Base-by-base conservation (phyloP, 2,329 filamentous ascomycete genomes). In the Aspergillus alliaceus region DNA sequence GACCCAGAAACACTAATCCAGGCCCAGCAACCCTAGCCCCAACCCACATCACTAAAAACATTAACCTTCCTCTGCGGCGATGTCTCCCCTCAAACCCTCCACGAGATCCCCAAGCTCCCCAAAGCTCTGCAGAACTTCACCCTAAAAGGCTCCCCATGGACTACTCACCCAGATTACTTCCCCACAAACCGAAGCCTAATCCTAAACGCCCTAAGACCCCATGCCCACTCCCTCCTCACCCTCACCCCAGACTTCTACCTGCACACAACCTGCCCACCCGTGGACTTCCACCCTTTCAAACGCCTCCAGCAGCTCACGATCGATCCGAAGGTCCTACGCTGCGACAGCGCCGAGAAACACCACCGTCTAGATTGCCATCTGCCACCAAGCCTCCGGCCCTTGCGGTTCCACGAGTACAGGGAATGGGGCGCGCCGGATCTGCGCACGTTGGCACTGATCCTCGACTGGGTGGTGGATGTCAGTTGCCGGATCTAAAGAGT, bases 201-300 rank as follows among this genome's bases (percentile, higher is more conserved):
- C n/a, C 15, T 56, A 6, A n/a, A 56, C 12, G 32, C 8, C 7
- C n/a, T 56, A 2, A 37, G 24, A n/a, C 11, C 18, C 0, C 54
- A 56, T 24, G 54, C 48, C 3, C 27, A 48, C 8, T 56, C 54
- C 3, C 48, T 56, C 12, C 3, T 29, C 9, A 52, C 11, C 20
- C 54, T 56, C 6, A 48, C 52, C n/a, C 18, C 48, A 20, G 54
- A 56, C 18, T 53, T 56, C 25, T 47, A 39, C 29, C 25, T 34
- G 4, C 9, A 3, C 7, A 9, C 18, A 1, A 12, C 48, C 2
- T 25, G 44, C 6, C 54, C 49, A 5, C 18, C 54, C 14, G 22
- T 56, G 20, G 42, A 56, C 22, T 48, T 56, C 14, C 40, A 22
- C 6, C 20, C n/a, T 7, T 39, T 57, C 24, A n/a, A 12, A 3